phyloP scores from a whole-genome alignment of 306 rosid species.

The Pterocarpus santalinus region DNA sequence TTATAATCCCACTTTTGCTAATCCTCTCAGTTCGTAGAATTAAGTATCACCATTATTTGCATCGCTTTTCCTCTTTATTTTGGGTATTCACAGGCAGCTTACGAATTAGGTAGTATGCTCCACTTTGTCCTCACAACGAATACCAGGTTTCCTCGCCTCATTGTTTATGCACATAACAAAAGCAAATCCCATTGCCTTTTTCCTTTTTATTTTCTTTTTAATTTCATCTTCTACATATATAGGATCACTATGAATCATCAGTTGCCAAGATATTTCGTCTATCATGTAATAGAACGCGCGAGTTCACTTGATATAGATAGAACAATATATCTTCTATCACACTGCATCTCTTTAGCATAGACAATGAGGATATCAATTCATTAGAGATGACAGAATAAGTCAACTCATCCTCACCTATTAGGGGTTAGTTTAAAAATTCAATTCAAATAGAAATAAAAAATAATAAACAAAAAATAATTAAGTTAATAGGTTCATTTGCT shows the following conservation, averaged over 20 bases:
- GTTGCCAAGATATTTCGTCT: background rate
- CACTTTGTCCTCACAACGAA: conserved; percentile 62
- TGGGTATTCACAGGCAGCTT: conserved; percentile 50
- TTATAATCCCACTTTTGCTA: conserved; percentile 37
- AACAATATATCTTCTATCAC: no score
- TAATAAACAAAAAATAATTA: no score
- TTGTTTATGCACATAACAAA: conserved; percentile 23
- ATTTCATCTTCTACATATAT: background rate
- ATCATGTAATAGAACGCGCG: background rate
- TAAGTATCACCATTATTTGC: conserved; percentile 33
- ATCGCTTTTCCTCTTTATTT: conserved; percentile 28
- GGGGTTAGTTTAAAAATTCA: no score
- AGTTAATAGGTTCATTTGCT: no score
- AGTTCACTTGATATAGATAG: background rate
- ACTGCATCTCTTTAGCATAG: no score
- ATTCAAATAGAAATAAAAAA: no score
- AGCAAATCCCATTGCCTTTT: conserved; percentile 15
- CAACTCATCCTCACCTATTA: no score
- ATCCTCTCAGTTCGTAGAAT: conserved; percentile 3
- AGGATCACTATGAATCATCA: background rate
- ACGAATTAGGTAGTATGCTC: conserved; percentile 68
- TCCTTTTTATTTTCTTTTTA: background rate
- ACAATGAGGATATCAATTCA: no score
- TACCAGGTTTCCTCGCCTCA: conserved; percentile 17
- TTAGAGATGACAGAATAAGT: no score